A percentile compares a stretch with the other conserved stretches of the same genome.
Conservation (phyloP, 805 yeast species). For the Blastobotrys chiropterorum region DNA sequence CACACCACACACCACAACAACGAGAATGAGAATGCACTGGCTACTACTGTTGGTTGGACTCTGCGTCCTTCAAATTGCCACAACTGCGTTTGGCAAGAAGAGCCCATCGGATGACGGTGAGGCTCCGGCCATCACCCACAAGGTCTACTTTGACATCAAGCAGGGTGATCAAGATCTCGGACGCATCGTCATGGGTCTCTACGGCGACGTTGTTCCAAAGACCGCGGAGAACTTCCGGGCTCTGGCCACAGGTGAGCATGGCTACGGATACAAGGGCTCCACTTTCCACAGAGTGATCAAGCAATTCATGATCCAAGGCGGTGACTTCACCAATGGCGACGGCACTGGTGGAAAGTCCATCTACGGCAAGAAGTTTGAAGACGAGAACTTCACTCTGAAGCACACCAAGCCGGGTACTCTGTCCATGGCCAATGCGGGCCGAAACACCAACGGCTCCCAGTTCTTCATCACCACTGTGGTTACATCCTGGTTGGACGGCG, state of each 20-base stretch:
- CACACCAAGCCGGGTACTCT: constrained; percentile 58
- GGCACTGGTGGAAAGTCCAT: constrained; percentile 79
- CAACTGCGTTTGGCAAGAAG: constrained; percentile 15
- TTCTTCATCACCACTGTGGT: constrained; percentile 90
- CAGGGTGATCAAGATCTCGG: constrained; percentile 78
- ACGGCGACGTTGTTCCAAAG: constrained; percentile 79
- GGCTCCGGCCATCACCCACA: constrained; percentile 54
- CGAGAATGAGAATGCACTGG: constrained; percentile 21
- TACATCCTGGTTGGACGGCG: constrained; percentile 89
- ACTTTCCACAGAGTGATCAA: constrained; percentile 69
- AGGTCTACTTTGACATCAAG: constrained; percentile 78
- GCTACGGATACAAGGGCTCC: constrained; percentile 58
- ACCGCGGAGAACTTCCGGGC: constrained; percentile 86
- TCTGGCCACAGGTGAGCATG: constrained; percentile 67
- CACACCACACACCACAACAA: neutral
- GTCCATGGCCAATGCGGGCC: constrained; percentile 75
- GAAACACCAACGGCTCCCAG: constrained; percentile 78
- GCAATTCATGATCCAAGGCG: constrained; percentile 80
- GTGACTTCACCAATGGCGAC: constrained; percentile 58
- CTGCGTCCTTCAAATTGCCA: constrained; percentile 15
- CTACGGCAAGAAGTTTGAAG: constrained; percentile 65
- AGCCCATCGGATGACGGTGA: constrained; percentile 12
- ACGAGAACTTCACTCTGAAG: constrained; percentile 63
- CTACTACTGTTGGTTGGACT: constrained; percentile 17
- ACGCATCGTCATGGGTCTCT: constrained; percentile 78